Conservation (phyloP, 2,329 filamentous ascomycete genomes). For the Fusarium ramigenum region DNA sequence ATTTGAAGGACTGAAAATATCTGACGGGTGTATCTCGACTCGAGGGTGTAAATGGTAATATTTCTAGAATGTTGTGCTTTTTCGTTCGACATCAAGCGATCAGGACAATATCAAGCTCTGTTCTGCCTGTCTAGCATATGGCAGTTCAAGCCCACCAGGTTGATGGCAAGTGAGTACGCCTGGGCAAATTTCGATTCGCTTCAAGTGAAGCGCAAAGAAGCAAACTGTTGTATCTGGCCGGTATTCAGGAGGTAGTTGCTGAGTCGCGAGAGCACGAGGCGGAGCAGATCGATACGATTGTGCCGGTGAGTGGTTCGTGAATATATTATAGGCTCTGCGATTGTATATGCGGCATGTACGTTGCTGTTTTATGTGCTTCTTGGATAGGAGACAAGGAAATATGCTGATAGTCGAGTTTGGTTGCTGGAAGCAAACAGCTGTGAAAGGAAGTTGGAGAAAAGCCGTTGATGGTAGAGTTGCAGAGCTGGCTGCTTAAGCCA, state of each 20-base stretch:
- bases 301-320: conserved; percentile 10
- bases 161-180: not conserved
- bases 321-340: conserved; percentile 12
- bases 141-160: not conserved
- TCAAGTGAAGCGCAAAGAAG: not conserved
- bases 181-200: not conserved
- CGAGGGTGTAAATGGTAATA: not conserved
- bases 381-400: conserved; percentile 1
- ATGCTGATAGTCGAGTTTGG: not conserved
- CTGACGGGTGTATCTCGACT: not conserved
- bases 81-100: conserved; percentile 13
- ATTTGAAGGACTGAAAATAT: conserved; percentile 1
- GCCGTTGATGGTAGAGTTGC: conserved; percentile 7
- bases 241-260: not conserved
- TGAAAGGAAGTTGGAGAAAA: not conserved
- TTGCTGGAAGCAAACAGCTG: not conserved
- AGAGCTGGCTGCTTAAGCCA: conserved; percentile 17
- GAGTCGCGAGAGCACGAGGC: not conserved
- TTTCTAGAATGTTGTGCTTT: not conserved
- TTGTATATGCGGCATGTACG: not conserved
- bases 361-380: conserved; percentile 5
- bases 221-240: not conserved
- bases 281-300: conserved; percentile 3
- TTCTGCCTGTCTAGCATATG: conserved; percentile 3
- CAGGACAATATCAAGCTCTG: not conserved